phyloP scores from a whole-genome alignment of 2,329 filamentous ascomycete genomes.

The Xylariaceae sp. region DNA sequence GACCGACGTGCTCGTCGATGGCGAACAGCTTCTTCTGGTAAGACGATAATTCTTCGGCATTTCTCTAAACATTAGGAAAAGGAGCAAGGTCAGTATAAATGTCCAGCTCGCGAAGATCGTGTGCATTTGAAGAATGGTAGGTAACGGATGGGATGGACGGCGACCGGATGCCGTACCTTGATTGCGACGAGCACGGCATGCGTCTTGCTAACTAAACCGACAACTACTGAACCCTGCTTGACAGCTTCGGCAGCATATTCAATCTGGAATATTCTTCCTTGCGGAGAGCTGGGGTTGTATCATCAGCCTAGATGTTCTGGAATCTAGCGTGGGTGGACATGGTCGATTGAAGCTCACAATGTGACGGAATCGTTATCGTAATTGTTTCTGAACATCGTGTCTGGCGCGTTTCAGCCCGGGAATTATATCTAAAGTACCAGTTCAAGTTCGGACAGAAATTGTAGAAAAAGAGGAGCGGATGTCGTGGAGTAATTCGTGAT shows the following conservation, averaged over 20 bases:
- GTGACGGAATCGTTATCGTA: slow-evolving; percentile 99
- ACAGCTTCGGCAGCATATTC: slow-evolving; percentile 98
- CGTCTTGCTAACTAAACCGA: slow-evolving; percentile 96
- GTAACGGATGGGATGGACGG: not conserved
- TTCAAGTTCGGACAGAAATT: not conserved
- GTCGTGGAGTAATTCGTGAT: slow-evolving; percentile 16
- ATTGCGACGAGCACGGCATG: slow-evolving; percentile 92
- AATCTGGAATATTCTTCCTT: slow-evolving; percentile 99
- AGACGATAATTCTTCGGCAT: slow-evolving; percentile 97
- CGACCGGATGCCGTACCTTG: slow-evolving; percentile 60
- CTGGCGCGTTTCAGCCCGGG: slow-evolving; percentile 7
- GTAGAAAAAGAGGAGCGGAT: slow-evolving; percentile 5
- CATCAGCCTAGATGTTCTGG: slow-evolving; percentile 20
- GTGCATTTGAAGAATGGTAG: not conserved
- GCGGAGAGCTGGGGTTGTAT: slow-evolving; percentile 68
- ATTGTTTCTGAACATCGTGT: slow-evolving; percentile 97
- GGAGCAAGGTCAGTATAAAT: slow-evolving; percentile 1
- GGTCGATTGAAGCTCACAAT: slow-evolving; percentile 61
- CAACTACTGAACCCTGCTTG: slow-evolving; percentile 97
- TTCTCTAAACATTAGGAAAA: slow-evolving; percentile 57
- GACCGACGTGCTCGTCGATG: slow-evolving; percentile 90
- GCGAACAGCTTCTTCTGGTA: slow-evolving; percentile 99
- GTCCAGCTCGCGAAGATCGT: not conserved
- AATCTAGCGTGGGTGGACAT: not conserved
- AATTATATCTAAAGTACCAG: not conserved